Percentiles rank a stretch among this genome's conserved stretches.
Conservation (phyloP, 441 rosid genomes). For the Populus hybrid region DNA sequence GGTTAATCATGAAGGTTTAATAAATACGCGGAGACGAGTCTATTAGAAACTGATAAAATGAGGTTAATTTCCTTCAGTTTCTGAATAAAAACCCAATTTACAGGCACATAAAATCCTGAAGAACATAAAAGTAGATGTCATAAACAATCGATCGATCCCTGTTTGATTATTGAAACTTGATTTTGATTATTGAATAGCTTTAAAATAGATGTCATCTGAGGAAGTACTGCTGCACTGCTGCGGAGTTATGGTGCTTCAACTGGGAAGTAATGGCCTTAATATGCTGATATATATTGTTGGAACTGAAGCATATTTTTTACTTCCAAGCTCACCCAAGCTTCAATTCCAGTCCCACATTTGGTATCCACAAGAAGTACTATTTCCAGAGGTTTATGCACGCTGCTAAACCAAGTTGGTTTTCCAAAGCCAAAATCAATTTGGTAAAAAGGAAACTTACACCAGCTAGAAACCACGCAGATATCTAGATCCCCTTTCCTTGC, state of each 20-base stretch:
- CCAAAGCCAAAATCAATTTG: constrained; percentile 40
- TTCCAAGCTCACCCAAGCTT: constrained; percentile 46
- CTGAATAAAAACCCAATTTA: neutral
- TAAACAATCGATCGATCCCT: neutral
- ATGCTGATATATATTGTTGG: constrained; percentile 19
- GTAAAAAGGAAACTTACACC: constrained; percentile 31
- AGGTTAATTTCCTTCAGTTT: neutral
- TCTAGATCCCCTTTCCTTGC: neutral
- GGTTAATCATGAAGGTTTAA: neutral
- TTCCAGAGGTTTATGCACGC: neutral
- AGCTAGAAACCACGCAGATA: constrained; percentile 17
- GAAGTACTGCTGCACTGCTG: neutral
- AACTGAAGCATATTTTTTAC: constrained; percentile 34
- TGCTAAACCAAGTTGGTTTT: constrained; percentile 32
- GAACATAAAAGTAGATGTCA: neutral
- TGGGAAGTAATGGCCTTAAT: neutral
- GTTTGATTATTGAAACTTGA: neutral
- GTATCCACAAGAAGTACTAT: constrained; percentile 19
- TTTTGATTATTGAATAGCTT: neutral
- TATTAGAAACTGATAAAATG: neutral
- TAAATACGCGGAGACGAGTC: neutral
- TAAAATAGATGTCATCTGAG: neutral
- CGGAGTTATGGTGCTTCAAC: neutral
- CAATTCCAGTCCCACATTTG: constrained; percentile 37
- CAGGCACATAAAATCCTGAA: neutral